These are phyloP conservation scores for Dimargaris xerosporica DNA, from an alignment of 192 early-diverging fungal genomes.

Conservation along the genomic window DNA sequence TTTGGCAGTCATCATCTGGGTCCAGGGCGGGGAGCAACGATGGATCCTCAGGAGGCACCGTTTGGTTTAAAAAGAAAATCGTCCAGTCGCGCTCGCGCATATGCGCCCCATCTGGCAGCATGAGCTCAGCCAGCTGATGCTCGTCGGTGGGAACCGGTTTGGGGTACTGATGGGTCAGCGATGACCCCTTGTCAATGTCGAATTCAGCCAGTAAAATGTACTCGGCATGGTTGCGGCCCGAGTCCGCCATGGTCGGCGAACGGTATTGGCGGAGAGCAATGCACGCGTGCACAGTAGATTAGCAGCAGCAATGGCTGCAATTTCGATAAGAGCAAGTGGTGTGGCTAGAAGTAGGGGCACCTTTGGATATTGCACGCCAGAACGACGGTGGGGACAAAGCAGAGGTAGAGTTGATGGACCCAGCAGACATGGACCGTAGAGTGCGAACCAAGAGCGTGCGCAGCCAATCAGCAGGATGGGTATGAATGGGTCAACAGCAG, in stretches of 20 bases:
- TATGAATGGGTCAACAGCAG: no score
- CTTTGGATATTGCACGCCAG: no score
- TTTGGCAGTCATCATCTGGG: slow-evolving; percentile 28
- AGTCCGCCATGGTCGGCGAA: not conserved
- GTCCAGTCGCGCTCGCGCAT: slow-evolving; percentile 89
- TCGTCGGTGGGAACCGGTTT: slow-evolving; percentile 64
- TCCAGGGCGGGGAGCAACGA: not conserved
- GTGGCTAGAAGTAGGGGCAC: no score
- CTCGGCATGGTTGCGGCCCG: slow-evolving; percentile 38
- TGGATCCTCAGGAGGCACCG: slow-evolving; percentile 14
- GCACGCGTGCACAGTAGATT: no score
- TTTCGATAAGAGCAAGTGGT: no score
- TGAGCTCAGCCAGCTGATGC: slow-evolving; percentile 79
- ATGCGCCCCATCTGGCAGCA: slow-evolving; percentile 93
- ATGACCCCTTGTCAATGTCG: slow-evolving; percentile 86
- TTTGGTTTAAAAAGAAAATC: slow-evolving; percentile 79
- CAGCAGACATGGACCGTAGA: no score
- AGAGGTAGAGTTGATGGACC: no score
- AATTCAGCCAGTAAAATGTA: slow-evolving; percentile 88
- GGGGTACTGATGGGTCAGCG: slow-evolving; percentile 79
- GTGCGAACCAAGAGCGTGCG: no score
- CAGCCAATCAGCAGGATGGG: no score
- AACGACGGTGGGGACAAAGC: no score
- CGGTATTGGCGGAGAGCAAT: no score
- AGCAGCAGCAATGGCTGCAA: no score